Evolutionary conservation across 2,329 filamentous ascomycete genomes (phyloP), one percentile per base, ranked within the genome.

Genomic region (Epichloe typhina): DNA sequence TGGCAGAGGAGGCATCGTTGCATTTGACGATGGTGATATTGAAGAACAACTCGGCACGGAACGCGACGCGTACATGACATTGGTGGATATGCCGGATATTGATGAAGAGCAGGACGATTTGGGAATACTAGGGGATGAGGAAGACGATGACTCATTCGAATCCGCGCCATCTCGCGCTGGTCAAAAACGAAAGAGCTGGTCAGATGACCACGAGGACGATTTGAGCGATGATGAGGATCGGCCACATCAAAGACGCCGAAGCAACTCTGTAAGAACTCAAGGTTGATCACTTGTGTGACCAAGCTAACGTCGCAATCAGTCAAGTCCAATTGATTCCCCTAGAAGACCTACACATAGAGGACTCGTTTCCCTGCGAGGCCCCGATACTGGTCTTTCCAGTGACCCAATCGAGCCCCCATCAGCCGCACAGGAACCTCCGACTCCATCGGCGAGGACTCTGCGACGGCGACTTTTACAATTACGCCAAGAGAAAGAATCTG

Each of bases 1-100:
- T 5, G 86, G 88, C 33, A 84, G 78, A 61, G 91, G 91, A 17
- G 93, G 93, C 0, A 86, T 98, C 41, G 80, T 98, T 54, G 89
- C 96, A 2, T 95, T 93, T 64, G 93, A 97, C 62, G 93, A 97
- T 62, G 93, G 91, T 1, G 93, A 98, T 64, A 90, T 98, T 47
- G 86, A 91, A 57, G 86, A 91, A 57, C 86, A 90, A 36, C 71
- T 98, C 36, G 68, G 67, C 12, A 71, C 71, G 1, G 89, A 97
- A 67, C 78, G 81, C 58, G 82, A 88, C 53, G 90, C 93, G 39
- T 97, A 94, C 62, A 79, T 86, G 56, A 84, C 84, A n/a, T 71
- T 97, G 48, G 74, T 88, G 44, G 84, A 89, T 55, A 97, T 98
- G 89, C 91, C 90, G 1, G 87, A 94, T 45, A 70, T 95, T 39